Evolutionary conservation across 495 filamentous ascomycete species (phyloP), one percentile per base, ranked within the genome.

Genomic region (Gamarada debralockiae): DNA sequence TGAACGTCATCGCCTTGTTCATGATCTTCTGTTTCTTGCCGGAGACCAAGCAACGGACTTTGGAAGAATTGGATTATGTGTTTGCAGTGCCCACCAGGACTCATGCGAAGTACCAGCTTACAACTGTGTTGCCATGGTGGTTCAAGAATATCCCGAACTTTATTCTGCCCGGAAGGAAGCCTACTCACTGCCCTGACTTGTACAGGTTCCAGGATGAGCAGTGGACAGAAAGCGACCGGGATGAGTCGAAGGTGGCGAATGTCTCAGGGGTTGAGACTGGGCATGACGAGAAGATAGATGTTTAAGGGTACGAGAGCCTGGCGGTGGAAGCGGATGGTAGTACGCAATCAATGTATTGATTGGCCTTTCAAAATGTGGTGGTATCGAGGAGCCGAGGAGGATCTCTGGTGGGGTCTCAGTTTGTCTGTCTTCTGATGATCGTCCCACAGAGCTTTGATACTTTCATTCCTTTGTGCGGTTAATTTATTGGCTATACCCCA

Each of bases 1-100:
- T 90, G 51, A 92, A 92, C 59, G 65, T 88, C 14, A 67, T 80
- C 23, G 88, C 85, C 9, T 73, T 89, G 17, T 57, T 82, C 23
- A 75, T 89, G 72, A 89, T 90, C 59, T 88, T 89, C 69, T 69
- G 90, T 36, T 89, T 77, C 68, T 72, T 92, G 12, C 85, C 85
- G 8, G 87, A 91, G 67, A 90, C 87, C 0, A 91, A 90, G 68
- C 87, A 90, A 66, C 77, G 81, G 20, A 89, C 87, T 7, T 77
- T 92, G 9, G 83, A 86, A 56, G 83, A 86, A 46, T 64, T 82
- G 15, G 79, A 82, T 50, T 76, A 76, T 59, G 72, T 83, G 18
- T 83, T 82, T 52, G 72, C 67, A 10, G 75, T 82, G 1, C 70
- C 78, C 2, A 77, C 70, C 20, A 62, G 67, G 8, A 66, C 69